These are phyloP conservation scores for Ophiocordyceps camponoti-leonardi DNA, from an alignment of 2,329 filamentous ascomycete genomes.

Conservation along the genomic window DNA sequence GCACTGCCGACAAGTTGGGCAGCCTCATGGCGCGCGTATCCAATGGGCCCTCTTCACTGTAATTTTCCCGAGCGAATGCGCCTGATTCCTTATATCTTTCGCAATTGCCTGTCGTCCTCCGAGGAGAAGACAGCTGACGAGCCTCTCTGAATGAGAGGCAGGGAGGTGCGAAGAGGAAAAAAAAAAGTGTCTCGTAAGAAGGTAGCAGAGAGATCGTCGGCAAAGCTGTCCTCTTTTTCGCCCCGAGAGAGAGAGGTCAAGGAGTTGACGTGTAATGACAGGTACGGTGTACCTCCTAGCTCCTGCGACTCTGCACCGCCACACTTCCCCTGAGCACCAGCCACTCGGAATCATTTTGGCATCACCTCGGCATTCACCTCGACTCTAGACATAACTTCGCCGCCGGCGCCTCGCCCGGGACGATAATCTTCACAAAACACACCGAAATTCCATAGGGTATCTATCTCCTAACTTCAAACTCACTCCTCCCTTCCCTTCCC, in stretches of 20 bases:
- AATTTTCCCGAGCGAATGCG: too few relatives aligned
- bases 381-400: too few relatives aligned
- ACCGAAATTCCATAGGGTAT: not conserved
- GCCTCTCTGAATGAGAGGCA: not conserved
- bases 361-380: not conserved
- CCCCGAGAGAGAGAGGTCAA: not conserved
- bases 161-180: not conserved
- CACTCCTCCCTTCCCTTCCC: conserved; percentile 22
- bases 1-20: conserved; percentile 26
- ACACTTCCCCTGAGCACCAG: conserved; percentile 6
- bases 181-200: not conserved
- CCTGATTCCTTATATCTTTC: too few relatives aligned
- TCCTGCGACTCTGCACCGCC: conserved; percentile 3
- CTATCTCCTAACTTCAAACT: not conserved
- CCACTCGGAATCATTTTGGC: not conserved
- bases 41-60: not conserved
- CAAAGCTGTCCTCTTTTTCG: conserved; percentile 9
- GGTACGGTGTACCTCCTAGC: too few relatives aligned
- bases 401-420: too few relatives aligned
- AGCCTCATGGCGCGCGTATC: conserved; percentile 26
- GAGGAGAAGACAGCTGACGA: too few relatives aligned
- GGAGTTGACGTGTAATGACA: not conserved
- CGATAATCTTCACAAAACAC: too few relatives aligned
- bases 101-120: too few relatives aligned
- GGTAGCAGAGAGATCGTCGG: not conserved